Evolutionary conservation across 768 basidiomycete genomes (phyloP).

Genomic region (Suillus decipiens): DNA sequence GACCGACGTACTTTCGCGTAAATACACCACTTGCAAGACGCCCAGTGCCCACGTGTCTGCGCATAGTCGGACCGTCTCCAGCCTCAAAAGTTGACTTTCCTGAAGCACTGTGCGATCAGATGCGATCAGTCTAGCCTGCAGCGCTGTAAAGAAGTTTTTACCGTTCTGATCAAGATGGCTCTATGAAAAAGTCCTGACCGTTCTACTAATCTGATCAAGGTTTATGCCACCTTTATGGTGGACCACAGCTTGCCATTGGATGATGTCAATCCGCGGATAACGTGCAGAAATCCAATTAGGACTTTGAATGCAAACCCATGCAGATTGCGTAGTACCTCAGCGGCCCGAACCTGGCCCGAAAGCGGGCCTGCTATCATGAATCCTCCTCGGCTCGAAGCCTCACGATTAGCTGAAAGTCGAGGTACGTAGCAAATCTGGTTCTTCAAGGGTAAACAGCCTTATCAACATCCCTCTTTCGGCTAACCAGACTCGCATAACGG

Average conservation of each 20-base stretch:
- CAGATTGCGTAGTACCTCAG: neutral
- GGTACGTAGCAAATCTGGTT: constrained; percentile 1
- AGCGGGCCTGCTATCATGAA: neutral
- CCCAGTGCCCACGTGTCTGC: neutral
- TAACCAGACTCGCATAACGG: neutral
- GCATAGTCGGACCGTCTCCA: neutral
- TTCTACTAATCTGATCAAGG: constrained; percentile 1
- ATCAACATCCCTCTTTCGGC: constrained; percentile 6
- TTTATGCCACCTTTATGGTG: neutral
- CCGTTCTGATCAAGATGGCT: neutral
- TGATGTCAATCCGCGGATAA: neutral
- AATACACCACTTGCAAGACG: neutral
- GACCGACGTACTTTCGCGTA: constrained; percentile 2
- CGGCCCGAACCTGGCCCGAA: neutral
- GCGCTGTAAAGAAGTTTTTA: neutral
- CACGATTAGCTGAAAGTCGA: neutral
- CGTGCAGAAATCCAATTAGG: neutral
- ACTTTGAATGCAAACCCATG: neutral
- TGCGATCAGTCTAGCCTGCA: neutral
- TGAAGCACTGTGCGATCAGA: neutral
- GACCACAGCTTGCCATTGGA: neutral
- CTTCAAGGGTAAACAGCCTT: neutral
- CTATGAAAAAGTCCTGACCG: neutral
- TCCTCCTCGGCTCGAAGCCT: constrained; percentile 2
- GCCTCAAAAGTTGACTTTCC: neutral